phyloP scores from a whole-genome alignment of 331 rosid genomes.

The Malus hybrid region DNA sequence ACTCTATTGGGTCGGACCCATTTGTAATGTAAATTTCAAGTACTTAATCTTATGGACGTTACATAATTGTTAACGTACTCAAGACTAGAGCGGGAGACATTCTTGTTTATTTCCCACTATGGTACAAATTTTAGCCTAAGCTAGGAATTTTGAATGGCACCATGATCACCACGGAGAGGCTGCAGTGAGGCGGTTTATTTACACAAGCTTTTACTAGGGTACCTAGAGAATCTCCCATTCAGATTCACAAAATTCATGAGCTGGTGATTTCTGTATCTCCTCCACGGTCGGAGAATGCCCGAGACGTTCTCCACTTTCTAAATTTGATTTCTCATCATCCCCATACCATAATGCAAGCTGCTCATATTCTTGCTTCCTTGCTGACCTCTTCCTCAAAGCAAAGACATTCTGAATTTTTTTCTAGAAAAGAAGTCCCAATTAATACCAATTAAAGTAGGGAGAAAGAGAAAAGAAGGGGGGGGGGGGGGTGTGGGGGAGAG shows the following conservation, averaged over 20 bases:
- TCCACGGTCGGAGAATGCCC: constrained; percentile 3
- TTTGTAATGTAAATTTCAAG: not conserved
- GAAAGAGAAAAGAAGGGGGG: too few relatives aligned
- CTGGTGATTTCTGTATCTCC: constrained; percentile 13
- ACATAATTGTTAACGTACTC: not conserved
- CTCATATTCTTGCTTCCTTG: constrained; percentile 75
- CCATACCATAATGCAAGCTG: constrained; percentile 57
- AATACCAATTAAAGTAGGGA: not conserved
- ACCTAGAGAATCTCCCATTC: constrained; percentile 84
- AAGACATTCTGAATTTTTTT: constrained; percentile 49
- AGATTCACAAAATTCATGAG: constrained; percentile 31
- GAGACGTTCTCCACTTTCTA: constrained; percentile 13
- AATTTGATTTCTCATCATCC: constrained; percentile 14
- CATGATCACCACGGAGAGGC: constrained; percentile 19
- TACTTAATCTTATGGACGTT: not conserved
- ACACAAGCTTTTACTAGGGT: constrained; percentile 11
- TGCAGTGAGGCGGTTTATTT: constrained; percentile 12
- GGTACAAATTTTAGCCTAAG: not conserved
- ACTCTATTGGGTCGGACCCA: not conserved
- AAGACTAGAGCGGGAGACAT: not conserved
- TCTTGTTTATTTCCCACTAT: not conserved
- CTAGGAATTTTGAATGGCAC: not conserved
- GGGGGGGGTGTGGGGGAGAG: not conserved
- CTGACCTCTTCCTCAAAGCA: constrained; percentile 41
- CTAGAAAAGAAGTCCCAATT: constrained; percentile 19